These are phyloP conservation scores for Cynara cardunculus DNA, from an alignment of 129 eudicot genomes.

Conservation along the genomic window DNA sequence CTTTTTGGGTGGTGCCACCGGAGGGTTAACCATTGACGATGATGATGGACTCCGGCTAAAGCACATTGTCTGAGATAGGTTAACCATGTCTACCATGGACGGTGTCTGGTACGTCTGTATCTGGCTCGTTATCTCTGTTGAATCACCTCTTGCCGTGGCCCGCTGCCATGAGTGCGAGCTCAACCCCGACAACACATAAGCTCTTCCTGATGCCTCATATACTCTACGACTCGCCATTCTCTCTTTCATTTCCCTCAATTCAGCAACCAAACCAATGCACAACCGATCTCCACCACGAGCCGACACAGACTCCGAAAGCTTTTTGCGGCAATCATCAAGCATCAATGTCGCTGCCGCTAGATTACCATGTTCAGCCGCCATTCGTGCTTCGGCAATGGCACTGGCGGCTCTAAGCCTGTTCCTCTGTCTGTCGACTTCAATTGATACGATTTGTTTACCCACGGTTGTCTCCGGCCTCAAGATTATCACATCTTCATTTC, in stretches of 20 bases:
- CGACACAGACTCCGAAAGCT: slow-evolving; percentile 41
- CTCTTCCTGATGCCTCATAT: slow-evolving; percentile 76
- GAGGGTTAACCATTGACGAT: slow-evolving; percentile 42
- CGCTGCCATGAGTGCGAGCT: slow-evolving; percentile 96
- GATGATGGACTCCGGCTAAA: slow-evolving; percentile 49
- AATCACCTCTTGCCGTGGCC: slow-evolving; percentile 87
- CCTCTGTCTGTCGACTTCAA: slow-evolving; percentile 75
- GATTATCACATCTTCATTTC: slow-evolving; percentile 38
- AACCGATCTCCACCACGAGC: slow-evolving; percentile 50
- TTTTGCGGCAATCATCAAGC: slow-evolving; percentile 46
- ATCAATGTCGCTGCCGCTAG: slow-evolving; percentile 46
- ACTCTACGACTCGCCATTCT: slow-evolving; percentile 67
- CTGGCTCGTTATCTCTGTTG: slow-evolving; percentile 44
- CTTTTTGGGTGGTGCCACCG: slow-evolving; percentile 33
- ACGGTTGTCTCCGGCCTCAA: slow-evolving; percentile 46
- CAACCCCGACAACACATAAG: slow-evolving; percentile 76
- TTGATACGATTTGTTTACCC: slow-evolving; percentile 30
- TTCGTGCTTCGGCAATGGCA: slow-evolving; percentile 66
- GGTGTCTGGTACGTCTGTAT: slow-evolving; percentile 66
- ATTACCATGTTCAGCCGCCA: slow-evolving; percentile 67
- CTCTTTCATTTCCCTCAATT: slow-evolving; percentile 68
- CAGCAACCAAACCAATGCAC: slow-evolving; percentile 62
- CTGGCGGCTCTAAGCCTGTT: slow-evolving; percentile 65
- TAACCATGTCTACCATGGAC: slow-evolving; percentile 83
- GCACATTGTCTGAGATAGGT: slow-evolving; percentile 61